Conservation (phyloP, 1,139 yeast genomes). For the Saccharomyces hybrid region DNA sequence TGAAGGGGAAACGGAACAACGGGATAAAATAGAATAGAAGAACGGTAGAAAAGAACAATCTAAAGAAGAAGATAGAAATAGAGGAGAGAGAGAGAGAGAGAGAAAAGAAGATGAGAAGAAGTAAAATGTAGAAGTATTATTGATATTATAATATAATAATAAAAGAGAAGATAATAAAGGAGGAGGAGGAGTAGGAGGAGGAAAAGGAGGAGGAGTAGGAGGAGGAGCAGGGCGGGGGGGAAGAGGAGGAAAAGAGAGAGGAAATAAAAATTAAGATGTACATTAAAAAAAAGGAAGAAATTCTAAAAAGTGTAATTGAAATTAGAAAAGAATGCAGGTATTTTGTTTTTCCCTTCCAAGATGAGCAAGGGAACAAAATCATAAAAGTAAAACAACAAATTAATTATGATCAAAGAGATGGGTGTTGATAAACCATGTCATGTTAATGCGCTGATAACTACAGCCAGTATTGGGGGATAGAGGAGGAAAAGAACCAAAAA, state of each 20-base stretch:
- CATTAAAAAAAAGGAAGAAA: slow-evolving; percentile 5
- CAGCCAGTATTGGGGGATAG: background rate
- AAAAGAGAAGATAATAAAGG: slow-evolving; percentile 12
- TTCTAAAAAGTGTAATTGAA: slow-evolving; percentile 1
- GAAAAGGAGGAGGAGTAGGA: slow-evolving; percentile 14
- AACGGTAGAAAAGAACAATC: slow-evolving; percentile 2
- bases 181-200: slow-evolving; percentile 9
- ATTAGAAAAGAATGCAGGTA: slow-evolving; percentile 2
- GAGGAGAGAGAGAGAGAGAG: slow-evolving; percentile 10
- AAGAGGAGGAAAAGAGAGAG: slow-evolving; percentile 11
- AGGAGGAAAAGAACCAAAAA: background rate
- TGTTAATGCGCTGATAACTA: background rate
- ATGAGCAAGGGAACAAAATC: background rate
- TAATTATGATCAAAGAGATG: slow-evolving; percentile 1
- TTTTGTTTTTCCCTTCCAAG: background rate
- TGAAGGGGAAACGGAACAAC: background rate
- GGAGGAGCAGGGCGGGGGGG: slow-evolving; percentile 9
- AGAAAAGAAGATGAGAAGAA: slow-evolving; percentile 10
- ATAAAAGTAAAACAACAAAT: background rate
- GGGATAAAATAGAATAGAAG: slow-evolving; percentile 5
- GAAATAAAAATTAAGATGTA: slow-evolving; percentile 12
- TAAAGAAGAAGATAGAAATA: slow-evolving; percentile 6
- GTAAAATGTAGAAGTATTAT: slow-evolving; percentile 7
- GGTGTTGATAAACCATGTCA: background rate
- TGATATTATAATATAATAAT: slow-evolving; percentile 11